Conservation (phyloP, 2,329 filamentous ascomycete species). For the Colletotrichum abscissum region DNA sequence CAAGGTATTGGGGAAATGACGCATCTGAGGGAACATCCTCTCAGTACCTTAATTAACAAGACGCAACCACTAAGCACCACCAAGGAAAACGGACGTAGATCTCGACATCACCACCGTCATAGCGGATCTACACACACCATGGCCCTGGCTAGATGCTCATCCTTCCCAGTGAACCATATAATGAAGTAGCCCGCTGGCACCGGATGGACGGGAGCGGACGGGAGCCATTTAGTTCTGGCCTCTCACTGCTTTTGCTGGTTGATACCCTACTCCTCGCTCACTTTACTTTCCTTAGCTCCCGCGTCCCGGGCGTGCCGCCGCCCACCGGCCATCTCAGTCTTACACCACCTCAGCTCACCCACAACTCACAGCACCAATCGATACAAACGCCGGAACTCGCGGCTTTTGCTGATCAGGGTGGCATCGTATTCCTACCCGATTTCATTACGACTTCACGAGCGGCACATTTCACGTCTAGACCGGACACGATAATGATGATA, state of each 20-base stretch:
- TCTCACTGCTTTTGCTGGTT: neutral
- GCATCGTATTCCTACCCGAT: neutral
- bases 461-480: neutral
- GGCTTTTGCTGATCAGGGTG: neutral
- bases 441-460: neutral
- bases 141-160: neutral
- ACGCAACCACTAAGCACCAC: neutral
- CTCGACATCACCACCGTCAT: conserved; percentile 34
- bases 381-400: neutral
- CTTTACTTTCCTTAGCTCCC: neutral
- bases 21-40: neutral
- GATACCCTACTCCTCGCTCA: neutral
- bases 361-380: too few species aligned
- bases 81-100: neutral
- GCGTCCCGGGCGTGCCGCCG: neutral
- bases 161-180: neutral
- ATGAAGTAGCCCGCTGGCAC: too few species aligned
- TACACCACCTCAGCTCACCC: too few species aligned
- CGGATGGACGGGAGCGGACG: too few species aligned
- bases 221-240: neutral
- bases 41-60: neutral
- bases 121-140: conserved; percentile 10
- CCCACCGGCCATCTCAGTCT: neutral
- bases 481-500: neutral
- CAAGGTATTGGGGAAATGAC: neutral